Evolutionary conservation across 805 yeast species (phyloP).

Genomic region (Metschnikowia koreensis): DNA sequence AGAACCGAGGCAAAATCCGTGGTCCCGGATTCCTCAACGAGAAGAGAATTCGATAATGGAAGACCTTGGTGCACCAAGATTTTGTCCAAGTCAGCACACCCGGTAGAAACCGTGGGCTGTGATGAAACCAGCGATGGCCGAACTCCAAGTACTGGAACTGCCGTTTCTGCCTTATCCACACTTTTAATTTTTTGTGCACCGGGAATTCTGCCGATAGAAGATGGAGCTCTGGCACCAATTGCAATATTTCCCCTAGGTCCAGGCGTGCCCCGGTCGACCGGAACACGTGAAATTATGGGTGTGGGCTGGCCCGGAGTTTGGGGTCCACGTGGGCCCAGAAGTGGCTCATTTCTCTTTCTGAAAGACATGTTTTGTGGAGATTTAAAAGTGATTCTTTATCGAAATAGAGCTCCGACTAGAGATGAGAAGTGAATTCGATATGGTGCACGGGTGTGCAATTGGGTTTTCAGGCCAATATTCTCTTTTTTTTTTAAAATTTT

Average conservation of each 20-base stretch:
- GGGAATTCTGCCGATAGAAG: not conserved
- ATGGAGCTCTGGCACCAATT: not conserved
- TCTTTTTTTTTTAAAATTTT: too few relatives aligned
- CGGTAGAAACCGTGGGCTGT: slow-evolving; percentile 76
- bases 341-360: slow-evolving; percentile 55
- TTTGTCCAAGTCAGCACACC: slow-evolving; percentile 71
- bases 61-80: slow-evolving; percentile 78
- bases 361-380: slow-evolving; percentile 46
- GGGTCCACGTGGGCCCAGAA: slow-evolving; percentile 16
- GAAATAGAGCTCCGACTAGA: not conserved
- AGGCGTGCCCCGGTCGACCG: slow-evolving; percentile 5
- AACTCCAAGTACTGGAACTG: slow-evolving; percentile 49
- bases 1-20: slow-evolving; percentile 82
- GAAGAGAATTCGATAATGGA: slow-evolving; percentile 69
- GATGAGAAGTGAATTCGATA: not conserved
- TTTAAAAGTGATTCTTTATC: not conserved
- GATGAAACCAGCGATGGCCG: slow-evolving; percentile 78
- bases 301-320: slow-evolving; percentile 2
- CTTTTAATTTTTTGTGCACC: not conserved
- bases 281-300: not conserved
- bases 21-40: slow-evolving; percentile 81
- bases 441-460: slow-evolving; percentile 2
- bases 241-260: not conserved
- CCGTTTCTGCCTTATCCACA: not conserved
- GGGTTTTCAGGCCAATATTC: not conserved